These are phyloP conservation scores for Didymosphaeria variabile DNA, from an alignment of 2,329 filamentous ascomycete genomes.

Conservation along the genomic window DNA sequence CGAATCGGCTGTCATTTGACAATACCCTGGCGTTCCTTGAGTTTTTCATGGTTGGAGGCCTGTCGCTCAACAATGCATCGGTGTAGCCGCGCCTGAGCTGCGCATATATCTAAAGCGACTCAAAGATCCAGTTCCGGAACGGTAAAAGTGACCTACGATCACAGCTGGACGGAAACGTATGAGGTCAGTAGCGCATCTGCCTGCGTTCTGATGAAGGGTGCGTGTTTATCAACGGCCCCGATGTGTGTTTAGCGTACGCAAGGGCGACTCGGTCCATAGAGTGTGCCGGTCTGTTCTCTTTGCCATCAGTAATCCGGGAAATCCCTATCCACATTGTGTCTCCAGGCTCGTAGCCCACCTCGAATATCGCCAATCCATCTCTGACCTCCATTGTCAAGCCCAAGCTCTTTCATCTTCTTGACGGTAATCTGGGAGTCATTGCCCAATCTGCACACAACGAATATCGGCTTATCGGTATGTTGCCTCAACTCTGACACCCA, in stretches of 20 bases:
- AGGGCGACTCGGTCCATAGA: not conserved
- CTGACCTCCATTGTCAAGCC: slow-evolving; percentile 60
- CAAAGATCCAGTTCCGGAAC: not conserved
- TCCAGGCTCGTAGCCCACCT: slow-evolving; percentile 79
- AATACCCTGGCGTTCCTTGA: not conserved
- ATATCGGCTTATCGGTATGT: slow-evolving; percentile 63
- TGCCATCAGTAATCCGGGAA: slow-evolving; percentile 64
- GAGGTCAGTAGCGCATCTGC: not conserved
- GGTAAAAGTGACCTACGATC: not conserved
- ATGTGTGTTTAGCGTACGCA: not conserved
- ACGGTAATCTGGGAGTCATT: slow-evolving; percentile 81
- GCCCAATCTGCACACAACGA: slow-evolving; percentile 76
- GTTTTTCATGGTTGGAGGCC: too few relatives aligned
- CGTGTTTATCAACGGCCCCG: not conserved
- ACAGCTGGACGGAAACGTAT: not conserved
- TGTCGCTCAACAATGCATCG: not conserved
- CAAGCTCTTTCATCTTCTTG: slow-evolving; percentile 70
- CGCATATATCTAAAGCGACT: not conserved
- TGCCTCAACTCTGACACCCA: slow-evolving; percentile 43
- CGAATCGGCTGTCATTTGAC: not conserved
- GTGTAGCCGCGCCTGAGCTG: not conserved
- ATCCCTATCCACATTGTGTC: slow-evolving; percentile 67
- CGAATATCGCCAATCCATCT: slow-evolving; percentile 74
- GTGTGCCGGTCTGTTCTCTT: not conserved
- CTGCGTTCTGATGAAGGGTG: not conserved